Conservation (phyloP, 228 moss, liverwort and hornwort genomes). For the Sphagnum fallax region DNA sequence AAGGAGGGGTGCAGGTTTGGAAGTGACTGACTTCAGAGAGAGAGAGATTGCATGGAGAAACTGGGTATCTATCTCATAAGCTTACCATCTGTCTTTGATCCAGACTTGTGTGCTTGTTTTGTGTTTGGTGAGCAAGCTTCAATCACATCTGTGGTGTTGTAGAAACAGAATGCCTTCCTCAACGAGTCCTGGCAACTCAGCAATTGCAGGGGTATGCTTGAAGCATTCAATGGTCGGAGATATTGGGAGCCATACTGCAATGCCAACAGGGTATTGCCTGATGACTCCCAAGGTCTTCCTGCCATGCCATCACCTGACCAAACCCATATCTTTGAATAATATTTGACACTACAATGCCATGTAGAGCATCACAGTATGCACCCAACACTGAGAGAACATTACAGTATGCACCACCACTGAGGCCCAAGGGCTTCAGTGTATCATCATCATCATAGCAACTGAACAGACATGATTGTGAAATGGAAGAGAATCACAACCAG, state of each 20-base stretch:
- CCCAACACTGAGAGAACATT: no score
- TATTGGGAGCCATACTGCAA: constrained; percentile 71
- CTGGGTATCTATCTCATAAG: neutral
- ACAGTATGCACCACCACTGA: no score
- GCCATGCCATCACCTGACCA: constrained; percentile 34
- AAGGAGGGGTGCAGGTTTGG: no score
- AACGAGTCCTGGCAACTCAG: constrained; percentile 45
- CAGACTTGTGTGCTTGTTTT: constrained; percentile 32
- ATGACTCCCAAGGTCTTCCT: constrained; percentile 37
- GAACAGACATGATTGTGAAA: no score
- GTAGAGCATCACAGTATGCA: no score
- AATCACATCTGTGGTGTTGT: constrained; percentile 40
- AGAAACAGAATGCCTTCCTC: constrained; percentile 45
- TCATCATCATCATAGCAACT: no score
- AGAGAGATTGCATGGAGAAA: no score
- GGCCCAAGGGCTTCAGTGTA: no score
- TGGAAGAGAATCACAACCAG: no score
- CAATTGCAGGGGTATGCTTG: constrained; percentile 60
- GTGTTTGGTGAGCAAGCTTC: constrained; percentile 54
- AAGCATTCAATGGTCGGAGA: constrained; percentile 58
- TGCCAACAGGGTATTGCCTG: constrained; percentile 67
- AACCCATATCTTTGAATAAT: no score
- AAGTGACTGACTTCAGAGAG: no score
- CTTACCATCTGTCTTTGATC: constrained; percentile 19
- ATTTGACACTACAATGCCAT: no score